These are phyloP conservation scores for Thalia dealbata DNA, from an alignment of 176 grass and related monocot genomes.

Conservation along the genomic window DNA sequence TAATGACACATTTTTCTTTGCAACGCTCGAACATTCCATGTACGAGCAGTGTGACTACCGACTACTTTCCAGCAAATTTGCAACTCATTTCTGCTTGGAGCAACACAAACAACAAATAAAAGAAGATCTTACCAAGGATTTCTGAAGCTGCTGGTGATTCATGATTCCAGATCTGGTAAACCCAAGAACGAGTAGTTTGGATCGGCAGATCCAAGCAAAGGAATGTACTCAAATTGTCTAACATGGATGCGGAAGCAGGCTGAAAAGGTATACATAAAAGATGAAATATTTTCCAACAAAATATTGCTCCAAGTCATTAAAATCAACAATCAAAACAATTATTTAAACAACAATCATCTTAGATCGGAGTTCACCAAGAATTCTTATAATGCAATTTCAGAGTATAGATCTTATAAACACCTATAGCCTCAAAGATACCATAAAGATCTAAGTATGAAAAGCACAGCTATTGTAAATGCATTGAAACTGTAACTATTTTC, in stretches of 20 bases:
- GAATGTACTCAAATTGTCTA: constrained; percentile 86
- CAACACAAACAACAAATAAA: no score
- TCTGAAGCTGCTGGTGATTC: constrained; percentile 8
- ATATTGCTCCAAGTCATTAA: not conserved
- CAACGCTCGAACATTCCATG: no score
- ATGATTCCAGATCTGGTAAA: constrained; percentile 40
- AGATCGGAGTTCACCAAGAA: no score
- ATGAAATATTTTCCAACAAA: not conserved
- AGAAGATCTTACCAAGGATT: not conserved
- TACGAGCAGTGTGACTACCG: no score
- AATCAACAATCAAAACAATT: not conserved
- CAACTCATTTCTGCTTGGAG: no score
- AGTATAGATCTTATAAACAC: no score
- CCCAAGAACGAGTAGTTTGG: constrained; percentile 58
- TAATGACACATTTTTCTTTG: no score
- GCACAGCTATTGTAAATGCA: not conserved
- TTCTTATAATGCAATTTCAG: no score
- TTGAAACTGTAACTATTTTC: not conserved
- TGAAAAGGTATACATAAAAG: constrained; percentile 30
- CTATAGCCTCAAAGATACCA: no score
- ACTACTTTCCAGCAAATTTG: no score
- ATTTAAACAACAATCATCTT: no score
- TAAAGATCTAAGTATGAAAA: no score
- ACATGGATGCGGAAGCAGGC: constrained; percentile 97
- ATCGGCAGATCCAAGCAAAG: constrained; percentile 55